These are phyloP conservation scores for Casuarina cunninghamiana DNA, from an alignment of 306 rosid genomes.

Conservation along the genomic window DNA sequence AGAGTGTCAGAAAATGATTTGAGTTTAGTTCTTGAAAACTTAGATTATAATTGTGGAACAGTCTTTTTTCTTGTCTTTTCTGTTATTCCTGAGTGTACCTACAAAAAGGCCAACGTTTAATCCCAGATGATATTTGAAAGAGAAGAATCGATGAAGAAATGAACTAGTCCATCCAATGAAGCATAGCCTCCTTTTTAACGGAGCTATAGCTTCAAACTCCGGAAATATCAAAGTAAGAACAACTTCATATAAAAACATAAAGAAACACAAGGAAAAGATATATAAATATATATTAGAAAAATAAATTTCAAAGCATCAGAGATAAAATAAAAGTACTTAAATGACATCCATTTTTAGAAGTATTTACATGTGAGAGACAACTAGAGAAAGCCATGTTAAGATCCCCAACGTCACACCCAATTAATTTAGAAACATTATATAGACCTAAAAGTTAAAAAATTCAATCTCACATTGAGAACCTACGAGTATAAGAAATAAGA, in stretches of 20 bases:
- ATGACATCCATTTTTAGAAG: slow-evolving; percentile 3
- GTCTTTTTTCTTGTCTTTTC: no score
- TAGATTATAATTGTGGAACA: not conserved
- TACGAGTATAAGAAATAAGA: not conserved
- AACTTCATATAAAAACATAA: not conserved
- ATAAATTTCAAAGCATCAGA: not conserved
- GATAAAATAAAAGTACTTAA: not conserved
- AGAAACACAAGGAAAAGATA: not conserved
- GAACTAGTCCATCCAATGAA: not conserved
- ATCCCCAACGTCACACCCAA: slow-evolving; percentile 77
- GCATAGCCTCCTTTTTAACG: not conserved
- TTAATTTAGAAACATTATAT: slow-evolving; percentile 60
- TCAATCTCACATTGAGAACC: slow-evolving; percentile 18
- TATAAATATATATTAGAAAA: not conserved
- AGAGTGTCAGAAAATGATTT: not conserved
- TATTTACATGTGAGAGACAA: not conserved
- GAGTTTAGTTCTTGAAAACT: not conserved
- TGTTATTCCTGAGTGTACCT: no score
- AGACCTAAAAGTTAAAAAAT: slow-evolving; percentile 57
- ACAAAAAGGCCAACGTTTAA: not conserved
- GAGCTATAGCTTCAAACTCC: not conserved
- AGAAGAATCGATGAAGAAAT: not conserved
- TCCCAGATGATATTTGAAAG: not conserved
- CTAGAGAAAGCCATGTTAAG: slow-evolving; percentile 69
- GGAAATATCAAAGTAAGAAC: not conserved